These are phyloP conservation scores for Prosopis cineraria DNA, from an alignment of 306 rosid genomes.

Conservation along the genomic window DNA sequence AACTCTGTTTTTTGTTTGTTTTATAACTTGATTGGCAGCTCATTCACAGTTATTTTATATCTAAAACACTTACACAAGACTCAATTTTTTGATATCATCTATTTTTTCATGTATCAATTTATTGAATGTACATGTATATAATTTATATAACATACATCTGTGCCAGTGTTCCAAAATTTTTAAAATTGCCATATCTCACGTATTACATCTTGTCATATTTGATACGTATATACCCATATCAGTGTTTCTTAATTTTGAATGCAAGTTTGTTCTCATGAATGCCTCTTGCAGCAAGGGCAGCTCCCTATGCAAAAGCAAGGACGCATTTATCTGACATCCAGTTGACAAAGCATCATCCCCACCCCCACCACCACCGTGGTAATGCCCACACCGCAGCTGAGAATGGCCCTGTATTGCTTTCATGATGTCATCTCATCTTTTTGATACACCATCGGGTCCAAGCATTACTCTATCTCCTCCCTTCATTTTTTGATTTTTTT, in stretches of 20 bases:
- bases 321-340: slow-evolving; percentile 87
- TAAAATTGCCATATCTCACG: neutral
- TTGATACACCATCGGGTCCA: slow-evolving; percentile 17
- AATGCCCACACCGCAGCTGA: slow-evolving; percentile 75
- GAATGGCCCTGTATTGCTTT: slow-evolving; percentile 83
- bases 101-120: neutral
- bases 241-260: neutral
- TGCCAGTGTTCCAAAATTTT: neutral
- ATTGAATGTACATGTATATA: neutral
- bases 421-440: slow-evolving; percentile 41
- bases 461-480: slow-evolving; percentile 21
- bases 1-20: neutral
- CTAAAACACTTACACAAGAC: neutral
- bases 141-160: neutral
- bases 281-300: slow-evolving; percentile 77
- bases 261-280: slow-evolving; percentile 24
- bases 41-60: too few species aligned
- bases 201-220: neutral
- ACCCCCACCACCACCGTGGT: slow-evolving; percentile 30
- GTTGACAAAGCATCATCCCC: slow-evolving; percentile 65
- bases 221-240: neutral
- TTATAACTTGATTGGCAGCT: too few species aligned
- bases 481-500: slow-evolving; percentile 10
- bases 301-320: slow-evolving; percentile 91
- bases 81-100: neutral